Conservation (phyloP, 768 basidiomycete species). For the Leccinellum luteum region DNA sequence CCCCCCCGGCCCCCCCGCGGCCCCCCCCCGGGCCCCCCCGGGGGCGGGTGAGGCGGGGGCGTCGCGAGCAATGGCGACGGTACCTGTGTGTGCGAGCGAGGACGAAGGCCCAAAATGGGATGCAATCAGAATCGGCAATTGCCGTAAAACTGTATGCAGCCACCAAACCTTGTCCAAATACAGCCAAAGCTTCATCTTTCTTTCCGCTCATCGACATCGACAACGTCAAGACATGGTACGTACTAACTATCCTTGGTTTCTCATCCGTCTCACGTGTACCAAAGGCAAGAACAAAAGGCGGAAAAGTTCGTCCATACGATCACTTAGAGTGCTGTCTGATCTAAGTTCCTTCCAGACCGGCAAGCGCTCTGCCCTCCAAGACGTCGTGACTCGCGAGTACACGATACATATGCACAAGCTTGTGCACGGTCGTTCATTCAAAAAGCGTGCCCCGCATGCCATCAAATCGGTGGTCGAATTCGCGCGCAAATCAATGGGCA, state of each 20-base stretch:
- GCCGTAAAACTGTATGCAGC: constrained; percentile 46
- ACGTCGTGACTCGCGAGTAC: constrained; percentile 98
- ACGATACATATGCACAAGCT: constrained; percentile 97
- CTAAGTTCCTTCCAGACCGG: constrained; percentile 45
- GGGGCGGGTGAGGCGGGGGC: too few species aligned
- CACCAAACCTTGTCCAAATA: constrained; percentile 61
- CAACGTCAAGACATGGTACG: constrained; percentile 72
- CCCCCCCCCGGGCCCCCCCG: too few species aligned
- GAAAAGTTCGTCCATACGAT: constrained; percentile 22
- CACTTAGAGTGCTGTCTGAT: constrained; percentile 22
- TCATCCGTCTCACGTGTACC: constrained; percentile 10
- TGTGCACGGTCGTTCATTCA: constrained; percentile 91
- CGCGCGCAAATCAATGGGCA: constrained; percentile 94
- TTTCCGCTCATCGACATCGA: constrained; percentile 52
- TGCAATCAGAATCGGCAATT: too few species aligned
- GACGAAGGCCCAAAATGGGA: too few species aligned
- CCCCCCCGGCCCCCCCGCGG: too few species aligned
- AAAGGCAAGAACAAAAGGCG: constrained; percentile 42
- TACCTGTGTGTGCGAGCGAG: too few species aligned
- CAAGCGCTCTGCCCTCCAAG: constrained; percentile 96
- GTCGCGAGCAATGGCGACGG: too few species aligned
- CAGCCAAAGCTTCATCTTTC: constrained; percentile 28
- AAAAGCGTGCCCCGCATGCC: constrained; percentile 96
- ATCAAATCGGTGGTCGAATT: constrained; percentile 93
- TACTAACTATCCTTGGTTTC: constrained; percentile 1